Conservation (phyloP, 2,329 filamentous ascomycete genomes). For the Neophaeococcomyces mojaviensis region DNA sequence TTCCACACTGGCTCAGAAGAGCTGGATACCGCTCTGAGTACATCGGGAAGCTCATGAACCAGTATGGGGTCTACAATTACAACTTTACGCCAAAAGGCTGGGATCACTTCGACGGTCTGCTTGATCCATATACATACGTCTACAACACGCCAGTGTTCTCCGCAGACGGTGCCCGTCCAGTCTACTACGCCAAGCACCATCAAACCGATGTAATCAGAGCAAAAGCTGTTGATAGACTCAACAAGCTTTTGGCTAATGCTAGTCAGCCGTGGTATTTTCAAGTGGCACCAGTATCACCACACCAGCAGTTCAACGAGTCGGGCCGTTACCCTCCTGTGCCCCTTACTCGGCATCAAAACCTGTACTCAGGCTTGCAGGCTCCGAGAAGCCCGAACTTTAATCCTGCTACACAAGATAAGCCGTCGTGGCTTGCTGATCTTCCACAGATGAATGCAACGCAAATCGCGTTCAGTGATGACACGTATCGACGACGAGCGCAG, state of each 20-base stretch:
- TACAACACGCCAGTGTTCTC: constrained; percentile 25
- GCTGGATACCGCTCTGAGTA: constrained; percentile 13
- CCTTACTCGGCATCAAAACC: constrained; percentile 13
- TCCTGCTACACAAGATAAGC: constrained; percentile 18
- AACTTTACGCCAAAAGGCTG: constrained; percentile 24
- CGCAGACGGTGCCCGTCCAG: constrained; percentile 19
- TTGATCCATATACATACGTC: constrained; percentile 26
- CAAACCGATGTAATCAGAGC: constrained; percentile 23
- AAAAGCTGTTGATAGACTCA: constrained; percentile 21
- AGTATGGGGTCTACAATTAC: constrained; percentile 8
- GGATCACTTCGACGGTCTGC: constrained; percentile 19
- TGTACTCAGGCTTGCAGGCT: constrained; percentile 17
- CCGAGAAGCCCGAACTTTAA: constrained; percentile 24
- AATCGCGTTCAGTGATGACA: constrained; percentile 16
- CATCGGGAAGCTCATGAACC: constrained; percentile 15
- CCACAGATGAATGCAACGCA: constrained; percentile 16
- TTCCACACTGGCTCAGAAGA: constrained; percentile 12
- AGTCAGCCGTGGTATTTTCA: constrained; percentile 21
- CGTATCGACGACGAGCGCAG: constrained; percentile 20
- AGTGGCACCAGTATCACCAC: constrained; percentile 21
- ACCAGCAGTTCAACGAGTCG: constrained; percentile 12
- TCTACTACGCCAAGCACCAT: constrained; percentile 22
- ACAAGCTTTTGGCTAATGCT: constrained; percentile 12
- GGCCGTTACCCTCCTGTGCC: constrained; percentile 12
- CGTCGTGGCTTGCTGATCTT: constrained; percentile 17